Percentiles rank a stretch among this genome's conserved stretches.
These are phyloP conservation scores for Ustilago nuda DNA, from an alignment of 1,284 basidiomycete genomes.

Conservation along the genomic window DNA sequence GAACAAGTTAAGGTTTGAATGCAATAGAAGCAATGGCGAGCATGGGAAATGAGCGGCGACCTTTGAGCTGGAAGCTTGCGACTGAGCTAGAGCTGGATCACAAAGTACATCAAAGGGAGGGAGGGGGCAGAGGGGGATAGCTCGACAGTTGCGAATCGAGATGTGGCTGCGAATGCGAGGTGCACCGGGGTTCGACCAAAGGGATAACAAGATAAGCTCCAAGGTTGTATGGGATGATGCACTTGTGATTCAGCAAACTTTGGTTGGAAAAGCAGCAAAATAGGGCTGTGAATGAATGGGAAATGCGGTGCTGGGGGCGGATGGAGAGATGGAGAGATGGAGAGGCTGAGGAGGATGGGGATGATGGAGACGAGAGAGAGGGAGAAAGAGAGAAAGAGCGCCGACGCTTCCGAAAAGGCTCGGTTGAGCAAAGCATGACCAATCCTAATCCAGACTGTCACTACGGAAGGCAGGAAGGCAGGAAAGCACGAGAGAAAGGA, in stretches of 20 bases:
- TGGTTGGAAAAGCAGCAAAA: not conserved
- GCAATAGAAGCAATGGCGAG: slow-evolving; percentile 6
- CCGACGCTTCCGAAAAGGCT: too few species aligned
- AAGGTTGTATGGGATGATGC: not conserved
- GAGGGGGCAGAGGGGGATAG: not conserved
- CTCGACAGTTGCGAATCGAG: not conserved
- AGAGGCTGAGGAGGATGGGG: not conserved
- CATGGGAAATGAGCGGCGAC: not conserved
- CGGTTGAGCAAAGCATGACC: too few species aligned
- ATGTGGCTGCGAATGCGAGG: not conserved
- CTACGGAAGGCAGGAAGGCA: too few species aligned
- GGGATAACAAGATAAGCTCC: slow-evolving; percentile 13
- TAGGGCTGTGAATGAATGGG: not conserved
- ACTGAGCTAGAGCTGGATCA: not conserved
- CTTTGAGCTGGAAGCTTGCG: not conserved
- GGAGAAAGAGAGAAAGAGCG: not conserved
- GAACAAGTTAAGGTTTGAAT: slow-evolving; percentile 17
- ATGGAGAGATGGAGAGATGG: not conserved
- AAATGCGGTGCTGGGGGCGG: not conserved
- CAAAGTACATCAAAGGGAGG: not conserved
- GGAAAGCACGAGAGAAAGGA: too few species aligned
- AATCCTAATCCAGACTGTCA: too few species aligned
- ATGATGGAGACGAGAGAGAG: slow-evolving; percentile 2
- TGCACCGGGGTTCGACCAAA: not conserved
- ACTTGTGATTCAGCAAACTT: too few species aligned